A percentile compares a stretch with the other conserved stretches of the same genome.
Evolutionary conservation across 1,284 basidiomycete genomes (phyloP).

Genomic region (Fereydounia khargensis): DNA sequence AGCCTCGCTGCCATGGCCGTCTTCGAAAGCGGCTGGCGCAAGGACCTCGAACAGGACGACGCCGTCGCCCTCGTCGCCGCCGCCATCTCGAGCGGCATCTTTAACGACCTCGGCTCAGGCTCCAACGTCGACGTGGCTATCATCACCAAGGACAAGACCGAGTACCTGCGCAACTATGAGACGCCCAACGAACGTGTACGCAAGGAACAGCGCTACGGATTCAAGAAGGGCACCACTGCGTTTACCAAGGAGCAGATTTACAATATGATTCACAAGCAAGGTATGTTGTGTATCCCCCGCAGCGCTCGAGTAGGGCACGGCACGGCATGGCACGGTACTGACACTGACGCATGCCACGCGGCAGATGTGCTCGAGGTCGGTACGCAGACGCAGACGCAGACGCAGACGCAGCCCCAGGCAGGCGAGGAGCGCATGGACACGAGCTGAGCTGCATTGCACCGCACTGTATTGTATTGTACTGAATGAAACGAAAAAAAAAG

Average conservation of each 20-base stretch:
- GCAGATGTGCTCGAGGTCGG: slow-evolving; percentile 40
- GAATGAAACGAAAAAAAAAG: not conserved
- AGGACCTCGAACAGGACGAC: slow-evolving; percentile 78
- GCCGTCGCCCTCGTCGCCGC: slow-evolving; percentile 80
- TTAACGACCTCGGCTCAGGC: slow-evolving; percentile 97
- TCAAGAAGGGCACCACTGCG: slow-evolving; percentile 73
- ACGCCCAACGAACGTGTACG: slow-evolving; percentile 51
- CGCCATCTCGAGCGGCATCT: slow-evolving; percentile 92
- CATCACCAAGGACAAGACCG: slow-evolving; percentile 62
- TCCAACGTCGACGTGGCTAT: slow-evolving; percentile 96
- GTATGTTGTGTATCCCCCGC: slow-evolving; percentile 51
- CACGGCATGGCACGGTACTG: too few species aligned
- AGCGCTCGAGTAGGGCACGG: too few species aligned
- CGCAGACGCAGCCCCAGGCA: too few species aligned
- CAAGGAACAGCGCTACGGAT: slow-evolving; percentile 59
- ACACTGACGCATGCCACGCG: too few species aligned
- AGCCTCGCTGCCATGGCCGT: slow-evolving; percentile 96
- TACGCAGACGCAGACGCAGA: too few species aligned
- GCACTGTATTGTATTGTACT: not conserved
- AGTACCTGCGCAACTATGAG: slow-evolving; percentile 50
- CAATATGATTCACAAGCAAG: slow-evolving; percentile 64
- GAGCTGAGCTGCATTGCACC: slow-evolving; percentile 7
- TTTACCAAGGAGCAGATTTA: slow-evolving; percentile 53
- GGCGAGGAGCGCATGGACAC: slow-evolving; percentile 38
- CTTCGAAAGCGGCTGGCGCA: slow-evolving; percentile 83